Evolutionary conservation across 495 filamentous ascomycete species (phyloP), one percentile per base, ranked within the genome.

Genomic region (Aspergillus bridgeri): DNA sequence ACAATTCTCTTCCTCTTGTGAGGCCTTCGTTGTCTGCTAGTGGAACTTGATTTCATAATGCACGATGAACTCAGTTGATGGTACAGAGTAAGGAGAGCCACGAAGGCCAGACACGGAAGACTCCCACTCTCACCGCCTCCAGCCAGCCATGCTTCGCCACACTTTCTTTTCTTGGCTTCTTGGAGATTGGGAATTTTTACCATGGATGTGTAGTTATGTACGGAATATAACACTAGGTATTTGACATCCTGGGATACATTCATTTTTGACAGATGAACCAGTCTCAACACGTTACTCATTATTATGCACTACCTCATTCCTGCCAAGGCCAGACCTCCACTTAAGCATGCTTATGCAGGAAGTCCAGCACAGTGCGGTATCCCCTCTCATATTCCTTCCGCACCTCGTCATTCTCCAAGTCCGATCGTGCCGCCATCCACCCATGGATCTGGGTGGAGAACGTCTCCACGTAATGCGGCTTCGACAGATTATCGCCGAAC

Each of bases 401-500:
- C 44, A 90, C 86, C 57, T 81, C 79, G 6, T 73, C 73, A 62
- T 95, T 74, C 55, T 85, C 81, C 42, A 95, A 67, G 66, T 94
- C 80, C 20, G 75, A 78, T 22, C 89, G 77, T 5, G 92, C 92
- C 19, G 89, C 90, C 92, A 96, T 96, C 83, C 86, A 96, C 25
- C 92, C 91, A 73, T 96, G 91, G 48, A 95, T 82, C 80, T 95
- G 90, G 60, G 89, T 86, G 9, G 71, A 58, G 65, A 90, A 96
- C 29, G 81, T 92, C 82, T 94, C 88, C 19, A 96, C 84, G 64
- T 89, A 78, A 63, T 91, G 87, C 54, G 85, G 76, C 13, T 79
- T 56, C 20, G 43, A 81, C 61, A 95, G 71, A 15, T 82, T 84
- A 47, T 79, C 75, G 71, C 89, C 81, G 67, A 89, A 96, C 61